Conservation (phyloP, 1,139 yeast genomes). For the Saccharomycopsis crataegensis region DNA sequence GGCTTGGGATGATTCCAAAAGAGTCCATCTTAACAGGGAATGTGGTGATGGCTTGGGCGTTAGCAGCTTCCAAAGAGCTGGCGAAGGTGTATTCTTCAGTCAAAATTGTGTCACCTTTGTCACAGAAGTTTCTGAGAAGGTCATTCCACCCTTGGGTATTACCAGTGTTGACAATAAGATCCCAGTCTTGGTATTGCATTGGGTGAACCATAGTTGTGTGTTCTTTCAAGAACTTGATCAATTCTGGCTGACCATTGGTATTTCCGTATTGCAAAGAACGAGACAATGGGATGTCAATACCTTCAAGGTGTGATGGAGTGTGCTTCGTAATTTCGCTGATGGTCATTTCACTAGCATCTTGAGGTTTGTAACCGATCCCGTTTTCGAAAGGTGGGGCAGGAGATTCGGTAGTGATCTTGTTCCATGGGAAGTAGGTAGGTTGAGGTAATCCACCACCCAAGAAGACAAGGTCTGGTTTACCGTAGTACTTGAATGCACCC, state of each 20-base stretch:
- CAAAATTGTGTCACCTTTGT: constrained; percentile 71
- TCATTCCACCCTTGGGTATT: constrained; percentile 91
- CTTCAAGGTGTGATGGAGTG: constrained; percentile 37
- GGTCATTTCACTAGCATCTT: constrained; percentile 41
- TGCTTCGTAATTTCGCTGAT: constrained; percentile 35
- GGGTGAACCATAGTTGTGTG: constrained; percentile 66
- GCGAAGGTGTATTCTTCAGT: constrained; percentile 81
- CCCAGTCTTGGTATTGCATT: constrained; percentile 64
- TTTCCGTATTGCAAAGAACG: constrained; percentile 88
- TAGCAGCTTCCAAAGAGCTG: constrained; percentile 77
- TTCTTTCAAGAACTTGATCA: constrained; percentile 59
- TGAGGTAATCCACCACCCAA: constrained; percentile 91
- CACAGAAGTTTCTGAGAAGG: constrained; percentile 67
- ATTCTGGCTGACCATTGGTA: constrained; percentile 72
- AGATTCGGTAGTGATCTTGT: constrained; percentile 56
- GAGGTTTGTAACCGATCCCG: constrained; percentile 67
- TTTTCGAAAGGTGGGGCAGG: constrained; percentile 70
- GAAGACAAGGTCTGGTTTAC: constrained; percentile 70
- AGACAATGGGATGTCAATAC: constrained; percentile 62
- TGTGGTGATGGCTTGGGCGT: constrained; percentile 60
- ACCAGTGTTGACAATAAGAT: constrained; percentile 56
- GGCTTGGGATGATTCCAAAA: constrained; percentile 72
- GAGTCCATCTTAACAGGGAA: constrained; percentile 76
- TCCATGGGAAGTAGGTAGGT: constrained; percentile 72
- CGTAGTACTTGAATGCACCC: constrained; percentile 70